Conservation (phyloP, 2,329 filamentous ascomycete genomes). For the Diaporthe destruens region DNA sequence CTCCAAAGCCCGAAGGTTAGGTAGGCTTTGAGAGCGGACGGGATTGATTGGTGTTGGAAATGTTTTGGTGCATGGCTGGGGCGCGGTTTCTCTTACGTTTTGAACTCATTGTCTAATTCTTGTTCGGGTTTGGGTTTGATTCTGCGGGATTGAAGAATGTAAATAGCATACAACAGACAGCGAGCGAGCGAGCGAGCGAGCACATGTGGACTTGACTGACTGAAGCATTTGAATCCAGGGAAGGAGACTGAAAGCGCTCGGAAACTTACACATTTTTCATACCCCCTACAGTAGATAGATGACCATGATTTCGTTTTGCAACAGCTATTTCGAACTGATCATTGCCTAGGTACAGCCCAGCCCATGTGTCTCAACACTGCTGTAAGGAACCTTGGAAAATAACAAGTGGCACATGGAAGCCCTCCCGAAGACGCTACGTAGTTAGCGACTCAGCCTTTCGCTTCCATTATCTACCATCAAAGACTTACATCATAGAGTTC, state of each 20-base stretch:
- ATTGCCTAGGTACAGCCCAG: too few species aligned
- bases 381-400: too few species aligned
- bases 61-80: background rate
- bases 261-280: conserved; percentile 19
- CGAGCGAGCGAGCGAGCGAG: conserved; percentile 34
- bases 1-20: too few species aligned
- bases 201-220: conserved; percentile 20
- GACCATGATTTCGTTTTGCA: background rate
- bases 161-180: conserved; percentile 9
- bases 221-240: conserved; percentile 29
- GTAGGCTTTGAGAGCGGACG: background rate
- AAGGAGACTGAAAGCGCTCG: background rate
- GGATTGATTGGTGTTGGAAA: background rate
- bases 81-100: background rate
- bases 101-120: background rate
- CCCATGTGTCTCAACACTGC: too few species aligned
- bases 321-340: too few species aligned
- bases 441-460: too few species aligned
- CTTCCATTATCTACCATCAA: too few species aligned
- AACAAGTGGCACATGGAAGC: too few species aligned
- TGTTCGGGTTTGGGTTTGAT: background rate
- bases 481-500: too few species aligned
- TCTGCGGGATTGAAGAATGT: background rate
- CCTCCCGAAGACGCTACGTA: too few species aligned
- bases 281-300: conserved; percentile 33